phyloP scores from a whole-genome alignment of 805 yeast species.

The Ogataea sp. region DNA sequence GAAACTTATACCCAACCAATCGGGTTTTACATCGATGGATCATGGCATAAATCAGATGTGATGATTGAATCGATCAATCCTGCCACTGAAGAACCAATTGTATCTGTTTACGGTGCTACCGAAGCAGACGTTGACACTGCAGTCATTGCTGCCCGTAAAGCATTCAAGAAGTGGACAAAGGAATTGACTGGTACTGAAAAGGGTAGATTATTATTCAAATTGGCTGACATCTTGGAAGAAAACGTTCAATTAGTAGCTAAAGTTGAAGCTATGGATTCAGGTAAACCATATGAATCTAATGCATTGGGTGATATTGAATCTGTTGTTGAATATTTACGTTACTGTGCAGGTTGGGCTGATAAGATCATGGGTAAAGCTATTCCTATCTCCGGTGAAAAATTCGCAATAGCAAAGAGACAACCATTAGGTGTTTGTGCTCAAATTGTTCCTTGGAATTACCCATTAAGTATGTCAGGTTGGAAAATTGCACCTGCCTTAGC shows the following conservation, averaged over 20 bases:
- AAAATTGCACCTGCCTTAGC: conserved; percentile 78
- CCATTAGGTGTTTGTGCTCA: conserved; percentile 62
- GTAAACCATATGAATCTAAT: conserved; percentile 41
- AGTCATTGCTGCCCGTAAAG: conserved; percentile 39
- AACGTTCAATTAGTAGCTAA: conserved; percentile 40
- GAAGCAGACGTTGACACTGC: conserved; percentile 42
- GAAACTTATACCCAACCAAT: conserved; percentile 43
- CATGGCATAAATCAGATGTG: conserved; percentile 34
- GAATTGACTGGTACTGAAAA: conserved; percentile 31
- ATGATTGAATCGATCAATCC: conserved; percentile 40
- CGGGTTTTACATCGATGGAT: conserved; percentile 56
- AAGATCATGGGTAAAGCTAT: conserved; percentile 38
- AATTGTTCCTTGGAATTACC: conserved; percentile 70
- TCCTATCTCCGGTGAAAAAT: conserved; percentile 32
- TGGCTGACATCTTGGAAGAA: conserved; percentile 44
- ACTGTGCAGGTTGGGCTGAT: conserved; percentile 60
- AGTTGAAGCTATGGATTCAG: conserved; percentile 49
- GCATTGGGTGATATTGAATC: conserved; percentile 42
- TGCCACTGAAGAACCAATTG: conserved; percentile 38
- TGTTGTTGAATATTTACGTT: conserved; percentile 36
- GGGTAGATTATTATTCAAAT: conserved; percentile 31
- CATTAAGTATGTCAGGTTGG: conserved; percentile 69
- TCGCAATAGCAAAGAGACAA: conserved; percentile 64
- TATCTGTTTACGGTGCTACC: conserved; percentile 38
- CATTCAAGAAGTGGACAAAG: conserved; percentile 40